Base-by-base conservation (phyloP, 148 eudicot genomes). In the Chenopodium album region DNA sequence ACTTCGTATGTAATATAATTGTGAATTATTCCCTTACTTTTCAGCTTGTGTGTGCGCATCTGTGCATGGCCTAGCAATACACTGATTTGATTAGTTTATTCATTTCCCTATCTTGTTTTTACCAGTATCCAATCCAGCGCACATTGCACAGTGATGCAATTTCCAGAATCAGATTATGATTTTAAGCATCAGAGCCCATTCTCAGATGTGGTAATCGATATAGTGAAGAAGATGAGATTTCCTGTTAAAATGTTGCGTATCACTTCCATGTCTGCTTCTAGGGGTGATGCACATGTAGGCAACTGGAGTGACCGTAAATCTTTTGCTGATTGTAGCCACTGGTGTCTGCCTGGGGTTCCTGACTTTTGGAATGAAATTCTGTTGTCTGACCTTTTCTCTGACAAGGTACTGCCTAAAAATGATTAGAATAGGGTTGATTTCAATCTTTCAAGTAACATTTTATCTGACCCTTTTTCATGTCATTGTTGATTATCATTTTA, bases 321-420 rank as follows among this genome's bases (percentile, higher is more conserved):
- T 81, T 76, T 92, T 52, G 78, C 90, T 62, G 95, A 92, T 80
- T 92, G 95, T 73, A 92, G 93, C 86, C 95, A 92, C 80, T 92
- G 95, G 93, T 92, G 95, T 86, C 89, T 92, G 29, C 94, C 94
- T 62, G 94, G 94, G 48, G 85, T 92, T 41, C 94, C 94, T 70
- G 94, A 92, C 84, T 78, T 73, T 60, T 92, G 95, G 95, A 92
- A 92, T 67, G 93, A 92, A 83, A 85, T 92, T 76, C 37, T 92
- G 82, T 72, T 92, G 41, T 83, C 88, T 17, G 81, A 85, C 76
- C 83, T 92, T 71, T 85, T 87, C 79, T 77, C 84, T 47, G 67
- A 75, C 82, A 52, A 59, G 44, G 85, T 79, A 70, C 65, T 65
- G 56, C 78, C 60, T 70, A 84, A 44, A 28, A 54, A 74, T 79